Evolutionary conservation across 305 asterid genomes (phyloP).

Genomic region (Euphrasia arctica): DNA sequence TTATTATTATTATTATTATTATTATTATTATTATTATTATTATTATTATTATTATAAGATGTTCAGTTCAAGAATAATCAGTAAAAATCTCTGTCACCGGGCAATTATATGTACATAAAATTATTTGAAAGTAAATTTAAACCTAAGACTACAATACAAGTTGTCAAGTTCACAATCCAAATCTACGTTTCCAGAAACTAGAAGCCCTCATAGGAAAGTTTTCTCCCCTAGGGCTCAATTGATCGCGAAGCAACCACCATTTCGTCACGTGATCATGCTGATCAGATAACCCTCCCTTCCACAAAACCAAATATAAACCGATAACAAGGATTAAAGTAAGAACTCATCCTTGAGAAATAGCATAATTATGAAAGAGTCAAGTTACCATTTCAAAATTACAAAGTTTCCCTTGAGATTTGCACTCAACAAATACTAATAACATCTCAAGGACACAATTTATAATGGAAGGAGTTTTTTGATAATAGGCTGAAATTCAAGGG

Average conservation of each 20-base stretch:
- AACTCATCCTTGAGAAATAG: not conserved
- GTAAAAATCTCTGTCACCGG: no score
- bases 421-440: not conserved
- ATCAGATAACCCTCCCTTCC: conserved; percentile 3
- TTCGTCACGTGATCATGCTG: not conserved
- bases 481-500: not conserved
- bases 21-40: no score
- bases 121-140: no score
- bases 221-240: not conserved
- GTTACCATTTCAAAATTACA: not conserved
- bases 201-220: not conserved
- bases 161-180: no score
- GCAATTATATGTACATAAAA: no score
- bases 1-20: no score
- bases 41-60: no score
- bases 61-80: no score
- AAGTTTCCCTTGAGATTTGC: not conserved
- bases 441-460: not conserved
- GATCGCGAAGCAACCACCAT: not conserved
- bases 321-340: not conserved
- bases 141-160: no score
- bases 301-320: not conserved
- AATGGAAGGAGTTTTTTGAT: not conserved
- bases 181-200: no score
- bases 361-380: not conserved